These are phyloP conservation scores for Tetrahymena thermophila DNA, from an alignment of 73 alveolate genomes.

Conservation along the genomic window DNA sequence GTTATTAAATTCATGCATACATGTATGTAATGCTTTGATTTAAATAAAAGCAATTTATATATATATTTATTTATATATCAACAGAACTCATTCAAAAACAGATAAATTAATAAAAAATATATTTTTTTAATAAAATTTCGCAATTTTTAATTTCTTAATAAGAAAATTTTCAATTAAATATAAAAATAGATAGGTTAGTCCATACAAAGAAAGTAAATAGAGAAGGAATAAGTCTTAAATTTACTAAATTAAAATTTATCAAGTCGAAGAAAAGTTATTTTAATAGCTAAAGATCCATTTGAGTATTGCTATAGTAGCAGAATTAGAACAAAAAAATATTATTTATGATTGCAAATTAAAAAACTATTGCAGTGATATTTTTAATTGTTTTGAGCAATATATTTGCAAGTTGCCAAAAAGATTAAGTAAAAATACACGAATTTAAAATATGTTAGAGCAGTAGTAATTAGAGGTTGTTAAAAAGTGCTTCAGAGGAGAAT, in stretches of 20 bases:
- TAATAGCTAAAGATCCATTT: not conserved
- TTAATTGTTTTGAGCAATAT: not conserved
- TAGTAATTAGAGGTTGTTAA: not conserved
- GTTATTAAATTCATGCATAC: too few species aligned
- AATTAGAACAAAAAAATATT: too few species aligned
- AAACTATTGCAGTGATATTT: not conserved
- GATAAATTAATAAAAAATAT: not conserved
- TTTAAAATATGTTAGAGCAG: not conserved
- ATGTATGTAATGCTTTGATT: too few species aligned
- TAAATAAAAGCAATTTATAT: too few species aligned
- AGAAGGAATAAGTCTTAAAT: not conserved
- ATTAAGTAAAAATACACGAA: not conserved
- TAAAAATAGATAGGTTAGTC: not conserved
- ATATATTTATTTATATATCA: too few species aligned
- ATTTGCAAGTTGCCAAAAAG: not conserved
- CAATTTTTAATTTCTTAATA: not conserved
- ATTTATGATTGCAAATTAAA: not conserved
- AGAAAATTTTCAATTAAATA: not conserved
- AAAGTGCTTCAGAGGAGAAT: not conserved
- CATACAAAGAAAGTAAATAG: not conserved
- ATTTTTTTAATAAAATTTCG: not conserved
- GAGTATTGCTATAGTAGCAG: too few species aligned
- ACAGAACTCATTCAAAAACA: not conserved
- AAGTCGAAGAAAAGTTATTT: not conserved
- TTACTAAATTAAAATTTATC: too few species aligned